Base-by-base conservation (phyloP, 352 stramenopile genomes). In the Pythium sukuiense region DNA sequence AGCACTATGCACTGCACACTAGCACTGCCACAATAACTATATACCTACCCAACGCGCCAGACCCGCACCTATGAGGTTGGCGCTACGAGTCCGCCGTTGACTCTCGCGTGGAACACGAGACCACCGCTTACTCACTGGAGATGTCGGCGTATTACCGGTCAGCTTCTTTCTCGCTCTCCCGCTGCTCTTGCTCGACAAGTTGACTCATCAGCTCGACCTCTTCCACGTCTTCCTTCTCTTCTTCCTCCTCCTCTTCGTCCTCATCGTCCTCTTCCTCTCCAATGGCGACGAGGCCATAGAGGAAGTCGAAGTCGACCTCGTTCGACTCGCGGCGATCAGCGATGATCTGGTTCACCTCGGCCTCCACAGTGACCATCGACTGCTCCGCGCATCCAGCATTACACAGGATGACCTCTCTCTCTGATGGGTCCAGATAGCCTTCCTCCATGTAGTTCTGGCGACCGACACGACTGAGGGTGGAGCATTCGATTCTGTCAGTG, bases 381-480 rank as follows among this genome's bases (percentile, higher is more conserved):
- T 82, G 78, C 55, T 89, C 80, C 20, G 83, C 80, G 55, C 81
- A 94, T n/a, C 86, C 86, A 29, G 83, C 83, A 29, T 89, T 89
- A 37, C 80, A 89, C 9, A 94, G 73, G 61, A 94, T 94, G 53
- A 76, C 61, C 55, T 89, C 86, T 50, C 86, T 76, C 71, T 94
- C 86, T 48, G 86, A 68, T 2, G 83, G 83, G 65, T 94, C 83
- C 60, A 94, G 61, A 72, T 92, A 94, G 0, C 86, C 86, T 72
- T 94, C 81, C 63, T 94, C 86, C 86, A 94, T 94, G 68, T 94
- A 94, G 64, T 76, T 92, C 59, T 94, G 79, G 11, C 86, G 81
- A 2, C 76, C 85, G 49, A 94, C 83, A 13, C 86, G 86, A 5
- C 80, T 87, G 35, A 50, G 43, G 5, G n/a, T 1, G 3, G 18